Percentiles rank a stretch among this genome's conserved stretches.
Evolutionary conservation across 2,329 filamentous ascomycete species (phyloP).

Genomic region (Fusarium sp.): DNA sequence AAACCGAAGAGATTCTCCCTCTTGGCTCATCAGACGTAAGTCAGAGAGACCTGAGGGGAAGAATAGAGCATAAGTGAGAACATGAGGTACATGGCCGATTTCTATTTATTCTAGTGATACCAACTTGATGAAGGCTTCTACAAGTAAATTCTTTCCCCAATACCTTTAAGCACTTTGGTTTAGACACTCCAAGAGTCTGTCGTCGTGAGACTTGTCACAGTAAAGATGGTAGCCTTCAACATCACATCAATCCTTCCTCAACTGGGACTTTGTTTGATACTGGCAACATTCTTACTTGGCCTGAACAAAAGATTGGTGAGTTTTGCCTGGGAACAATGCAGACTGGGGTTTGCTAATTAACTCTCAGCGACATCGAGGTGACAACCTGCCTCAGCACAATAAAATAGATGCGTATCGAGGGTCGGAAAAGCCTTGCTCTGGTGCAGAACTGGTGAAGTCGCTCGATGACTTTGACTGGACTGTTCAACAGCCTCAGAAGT

Average conservation of each 20-base stretch:
- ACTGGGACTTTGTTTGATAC: neutral
- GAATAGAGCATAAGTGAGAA: neutral
- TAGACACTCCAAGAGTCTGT: neutral
- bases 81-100: neutral
- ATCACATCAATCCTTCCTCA: neutral
- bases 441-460: neutral
- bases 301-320: neutral
- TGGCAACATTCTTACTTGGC: neutral
- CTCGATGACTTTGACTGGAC: neutral
- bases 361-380: neutral
- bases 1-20: neutral
- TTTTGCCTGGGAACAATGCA: neutral
- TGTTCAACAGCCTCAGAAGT: neutral
- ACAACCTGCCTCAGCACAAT: neutral
- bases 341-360: neutral
- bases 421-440: neutral
- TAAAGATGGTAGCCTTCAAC: neutral
- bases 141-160: neutral
- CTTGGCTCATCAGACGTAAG: neutral
- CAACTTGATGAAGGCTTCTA: too few relatives aligned
- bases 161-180: neutral
- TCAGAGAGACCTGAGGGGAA: neutral
- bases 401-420: neutral
- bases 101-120: neutral
- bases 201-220: neutral